Percentiles rank a stretch among this genome's conserved stretches.
phyloP scores from a whole-genome alignment of 352 stramenopile genomes.

The Globisporangium carolinianum region DNA sequence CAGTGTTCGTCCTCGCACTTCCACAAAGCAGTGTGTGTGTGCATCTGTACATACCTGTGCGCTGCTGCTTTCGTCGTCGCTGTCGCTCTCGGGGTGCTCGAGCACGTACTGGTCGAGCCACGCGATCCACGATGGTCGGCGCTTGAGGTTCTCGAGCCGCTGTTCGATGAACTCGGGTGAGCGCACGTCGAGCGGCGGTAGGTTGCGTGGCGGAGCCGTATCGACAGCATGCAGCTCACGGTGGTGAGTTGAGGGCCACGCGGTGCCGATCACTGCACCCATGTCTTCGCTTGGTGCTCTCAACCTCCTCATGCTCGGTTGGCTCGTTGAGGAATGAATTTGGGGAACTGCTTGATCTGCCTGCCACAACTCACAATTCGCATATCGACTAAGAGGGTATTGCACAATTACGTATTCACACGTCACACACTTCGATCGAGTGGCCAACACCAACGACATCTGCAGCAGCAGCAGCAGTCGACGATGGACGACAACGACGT shows the following conservation, averaged over 20 bases:
- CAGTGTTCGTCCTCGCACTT: too few relatives aligned
- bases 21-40: too few relatives aligned
- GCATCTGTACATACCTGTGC: not conserved
- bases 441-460: not conserved
- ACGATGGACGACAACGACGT: constrained; percentile 2
- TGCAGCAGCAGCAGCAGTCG: constrained; percentile 1
- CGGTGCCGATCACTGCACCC: too few relatives aligned
- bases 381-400: too few relatives aligned
- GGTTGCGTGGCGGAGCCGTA: constrained; percentile 16
- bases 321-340: too few relatives aligned
- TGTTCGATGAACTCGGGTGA: constrained; percentile 83
- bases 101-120: constrained; percentile 76
- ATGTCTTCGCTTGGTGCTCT: constrained; percentile 48
- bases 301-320: constrained; percentile 19
- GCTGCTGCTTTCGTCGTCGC: constrained; percentile 17
- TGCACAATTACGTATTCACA: too few relatives aligned
- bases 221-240: constrained; percentile 8
- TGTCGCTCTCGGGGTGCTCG: constrained; percentile 30
- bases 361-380: too few relatives aligned
- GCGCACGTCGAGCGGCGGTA: constrained; percentile 54
- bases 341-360: too few relatives aligned
- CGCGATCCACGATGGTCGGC: constrained; percentile 43
- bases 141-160: constrained; percentile 83
- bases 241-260: constrained; percentile 19
- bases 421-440: not conserved